A percentile compares a stretch with the other conserved stretches of the same genome.
These are phyloP conservation scores for Fusarium nygamai DNA, from an alignment of 2,329 filamentous ascomycete species.

Conservation along the genomic window DNA sequence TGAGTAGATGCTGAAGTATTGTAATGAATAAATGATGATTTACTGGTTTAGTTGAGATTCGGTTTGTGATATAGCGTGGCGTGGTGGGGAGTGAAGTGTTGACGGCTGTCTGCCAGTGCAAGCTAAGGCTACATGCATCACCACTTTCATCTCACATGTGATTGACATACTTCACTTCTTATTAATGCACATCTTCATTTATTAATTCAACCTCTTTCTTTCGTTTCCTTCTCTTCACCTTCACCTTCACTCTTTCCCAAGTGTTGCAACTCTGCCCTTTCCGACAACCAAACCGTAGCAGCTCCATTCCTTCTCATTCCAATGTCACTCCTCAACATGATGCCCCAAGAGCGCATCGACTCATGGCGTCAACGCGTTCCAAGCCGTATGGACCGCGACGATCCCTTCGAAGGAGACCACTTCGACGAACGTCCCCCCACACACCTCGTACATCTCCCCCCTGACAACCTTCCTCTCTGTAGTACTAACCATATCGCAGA, in stretches of 20 bases:
- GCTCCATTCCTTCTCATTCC: neutral
- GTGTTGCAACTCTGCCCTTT: neutral
- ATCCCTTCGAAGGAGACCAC: slow-evolving; percentile 50
- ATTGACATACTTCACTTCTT: neutral
- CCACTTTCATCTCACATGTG: neutral
- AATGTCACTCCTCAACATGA: slow-evolving; percentile 15
- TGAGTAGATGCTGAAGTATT: neutral
- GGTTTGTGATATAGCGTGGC: accelerated
- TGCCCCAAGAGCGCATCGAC: slow-evolving; percentile 39
- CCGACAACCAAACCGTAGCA: neutral
- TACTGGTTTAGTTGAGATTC: neutral
- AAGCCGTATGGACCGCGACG: slow-evolving; percentile 47
- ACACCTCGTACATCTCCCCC: slow-evolving; percentile 40
- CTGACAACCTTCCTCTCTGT: accelerated
- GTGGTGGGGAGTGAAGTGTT: neutral
- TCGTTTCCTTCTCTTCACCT: neutral
- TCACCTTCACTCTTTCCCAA: neutral
- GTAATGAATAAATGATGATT: neutral
- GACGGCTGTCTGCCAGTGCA: slow-evolving; percentile 28
- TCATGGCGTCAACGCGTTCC: slow-evolving; percentile 50
- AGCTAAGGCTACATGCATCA: neutral
- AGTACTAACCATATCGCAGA: slow-evolving; percentile 20
- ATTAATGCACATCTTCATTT: no score
- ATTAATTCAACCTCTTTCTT: neutral
- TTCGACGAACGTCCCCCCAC: slow-evolving; percentile 46